Evolutionary conservation across 176 grass and related monocot genomes (phyloP), one percentile per base, ranked within the genome.

Genomic region (Carex myosuroides): DNA sequence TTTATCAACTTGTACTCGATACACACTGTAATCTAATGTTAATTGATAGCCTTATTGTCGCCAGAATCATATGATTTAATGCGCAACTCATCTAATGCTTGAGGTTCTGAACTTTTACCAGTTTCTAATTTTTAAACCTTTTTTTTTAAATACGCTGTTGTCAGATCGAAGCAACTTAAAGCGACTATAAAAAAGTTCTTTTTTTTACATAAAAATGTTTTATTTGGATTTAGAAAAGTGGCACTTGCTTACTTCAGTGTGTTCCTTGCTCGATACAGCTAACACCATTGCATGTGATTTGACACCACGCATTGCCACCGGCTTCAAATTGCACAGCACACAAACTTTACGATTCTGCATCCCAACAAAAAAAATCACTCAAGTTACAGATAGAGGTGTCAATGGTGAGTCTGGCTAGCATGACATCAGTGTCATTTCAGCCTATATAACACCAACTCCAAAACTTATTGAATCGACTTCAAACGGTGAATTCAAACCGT

Each of bases 221-320:
- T 73, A 50, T 46, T 50, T 8, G 21, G 70, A 46, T 26, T 54
- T 68, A 68, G 44, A 75, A 29, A 21, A 75, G 20, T 29, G 39
- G 4, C 5, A 11, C 10, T 53, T 75, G 3, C 80, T 87, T 87
- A 95, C 96, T 70, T 95, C 92, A 13, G 75, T 87, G 84, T 98
- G 89, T 18, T 95, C 91, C 70, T 81, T 88, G 59, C 91, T 93
- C 3, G 93, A 98, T 80, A 93, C 91, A 81, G 93, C 96, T 77
- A 98, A 85, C 85, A 98, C 96, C 96, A 95, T 95, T 8, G 96
- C 93, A 85, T 95, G 96, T 78, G 91, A 95, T 77, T 98, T 98
- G 70, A 93, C 95, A 57, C 95, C 93, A 0, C 91, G 86, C 93
- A 95, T 95, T 57, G 91, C 90, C 70, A 89, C 93, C 0, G 91